Evolutionary conservation across 176 grass and related monocot species (phyloP).

Genomic region (Lolium perenne): DNA sequence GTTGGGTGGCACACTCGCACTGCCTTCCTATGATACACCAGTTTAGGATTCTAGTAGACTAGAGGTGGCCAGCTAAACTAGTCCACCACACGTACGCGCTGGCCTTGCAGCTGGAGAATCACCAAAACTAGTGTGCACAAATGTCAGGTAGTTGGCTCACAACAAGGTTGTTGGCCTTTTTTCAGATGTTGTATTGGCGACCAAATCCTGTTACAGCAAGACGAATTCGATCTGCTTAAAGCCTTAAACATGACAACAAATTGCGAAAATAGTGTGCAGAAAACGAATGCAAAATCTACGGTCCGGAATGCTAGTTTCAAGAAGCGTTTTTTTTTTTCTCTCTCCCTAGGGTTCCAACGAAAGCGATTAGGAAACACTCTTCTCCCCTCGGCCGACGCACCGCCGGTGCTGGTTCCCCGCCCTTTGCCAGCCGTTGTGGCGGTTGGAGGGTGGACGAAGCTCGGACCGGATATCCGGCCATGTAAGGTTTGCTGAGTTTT

Average conservation of each 20-base stretch:
- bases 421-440: no score
- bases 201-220: background rate
- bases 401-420: no score
- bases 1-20: background rate
- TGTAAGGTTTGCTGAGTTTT: no score
- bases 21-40: constrained; percentile 3
- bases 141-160: constrained; percentile 35
- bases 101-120: constrained; percentile 5
- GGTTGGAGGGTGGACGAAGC: no score
- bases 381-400: no score
- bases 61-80: constrained; percentile 26
- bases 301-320: no score
- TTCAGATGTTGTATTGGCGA: constrained; percentile 17
- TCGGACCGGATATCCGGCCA: no score
- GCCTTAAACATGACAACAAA: background rate
- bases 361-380: no score
- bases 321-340: no score
- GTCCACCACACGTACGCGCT: constrained; percentile 6
- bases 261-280: background rate
- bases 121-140: background rate
- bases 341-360: no score
- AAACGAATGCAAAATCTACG: background rate
- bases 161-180: constrained; percentile 26
- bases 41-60: constrained; percentile 13
- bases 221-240: background rate